A percentile compares a stretch with the other conserved stretches of the same genome.
These are phyloP conservation scores for Phaffomyces thermotolerans DNA, from an alignment of 805 yeast genomes.

Conservation along the genomic window DNA sequence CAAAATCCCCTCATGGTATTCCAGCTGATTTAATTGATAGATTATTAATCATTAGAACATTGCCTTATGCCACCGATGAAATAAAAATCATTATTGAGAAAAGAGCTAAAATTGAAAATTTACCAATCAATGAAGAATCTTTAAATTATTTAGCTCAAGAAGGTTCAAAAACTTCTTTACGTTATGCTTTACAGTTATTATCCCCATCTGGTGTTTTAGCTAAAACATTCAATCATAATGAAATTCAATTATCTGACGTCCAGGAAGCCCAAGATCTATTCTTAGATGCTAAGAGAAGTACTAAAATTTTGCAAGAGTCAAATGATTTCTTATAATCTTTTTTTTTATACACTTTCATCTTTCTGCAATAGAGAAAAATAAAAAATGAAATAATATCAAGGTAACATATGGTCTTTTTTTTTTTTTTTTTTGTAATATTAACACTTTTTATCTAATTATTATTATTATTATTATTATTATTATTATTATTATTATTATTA, in stretches of 20 bases:
- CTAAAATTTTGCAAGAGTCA: conserved; percentile 46
- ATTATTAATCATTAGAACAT: conserved; percentile 82
- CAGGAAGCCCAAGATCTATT: conserved; percentile 80
- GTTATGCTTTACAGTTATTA: conserved; percentile 86
- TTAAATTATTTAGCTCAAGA: conserved; percentile 64
- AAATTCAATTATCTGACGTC: conserved; percentile 61
- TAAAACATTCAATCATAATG: conserved; percentile 61
- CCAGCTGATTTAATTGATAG: conserved; percentile 94
- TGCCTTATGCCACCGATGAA: conserved; percentile 81
- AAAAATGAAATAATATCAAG: neutral
- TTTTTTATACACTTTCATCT: too few relatives aligned
- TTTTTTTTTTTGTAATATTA: too few relatives aligned
- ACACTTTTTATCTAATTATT: neutral
- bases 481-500: neutral
- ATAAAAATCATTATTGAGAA: conserved; percentile 75
- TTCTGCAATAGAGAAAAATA: conserved; percentile 5
- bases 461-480: neutral
- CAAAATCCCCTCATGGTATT: conserved; percentile 88
- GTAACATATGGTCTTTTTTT: neutral
- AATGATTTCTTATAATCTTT: conserved; percentile 26
- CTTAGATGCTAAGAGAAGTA: conserved; percentile 79
- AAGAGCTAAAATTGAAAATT: conserved; percentile 71
- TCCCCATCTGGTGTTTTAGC: conserved; percentile 87
- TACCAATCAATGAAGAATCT: conserved; percentile 61
- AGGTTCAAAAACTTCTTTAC: conserved; percentile 73